Conservation (phyloP, 169 alveolate genomes). For the Plasmodium inui region DNA sequence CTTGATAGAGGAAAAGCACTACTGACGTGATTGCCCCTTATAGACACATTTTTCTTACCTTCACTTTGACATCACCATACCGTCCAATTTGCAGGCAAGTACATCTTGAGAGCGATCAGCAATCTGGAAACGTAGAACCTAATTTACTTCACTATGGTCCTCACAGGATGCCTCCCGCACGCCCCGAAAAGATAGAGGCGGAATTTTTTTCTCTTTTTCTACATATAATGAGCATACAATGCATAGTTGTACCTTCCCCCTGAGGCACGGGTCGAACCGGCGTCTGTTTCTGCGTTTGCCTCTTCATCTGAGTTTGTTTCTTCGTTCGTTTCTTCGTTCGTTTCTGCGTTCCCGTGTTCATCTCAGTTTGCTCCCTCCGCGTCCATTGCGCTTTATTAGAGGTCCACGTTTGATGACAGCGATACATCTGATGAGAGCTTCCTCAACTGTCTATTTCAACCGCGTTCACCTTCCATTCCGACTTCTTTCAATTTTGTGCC, state of each 20-base stretch:
- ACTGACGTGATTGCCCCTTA: not conserved
- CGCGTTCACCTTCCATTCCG: not conserved
- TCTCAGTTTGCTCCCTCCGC: too few relatives aligned
- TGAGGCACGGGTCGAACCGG: not conserved
- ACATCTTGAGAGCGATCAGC: slow-evolving; percentile 65
- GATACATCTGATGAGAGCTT: not conserved
- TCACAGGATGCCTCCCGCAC: not conserved
- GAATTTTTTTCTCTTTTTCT: not conserved
- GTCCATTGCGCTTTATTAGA: too few relatives aligned
- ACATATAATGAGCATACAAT: not conserved
- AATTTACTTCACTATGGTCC: not conserved
- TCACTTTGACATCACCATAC: not conserved
- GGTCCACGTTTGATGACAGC: too few relatives aligned
- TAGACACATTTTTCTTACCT: not conserved
- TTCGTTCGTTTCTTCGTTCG: too few relatives aligned
- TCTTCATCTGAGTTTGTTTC: too few relatives aligned
- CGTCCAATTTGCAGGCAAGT: slow-evolving; percentile 19
- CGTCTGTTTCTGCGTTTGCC: not conserved
- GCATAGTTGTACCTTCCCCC: not conserved
- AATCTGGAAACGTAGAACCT: slow-evolving; percentile 32
- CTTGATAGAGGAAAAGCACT: too few relatives aligned
- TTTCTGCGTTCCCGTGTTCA: too few relatives aligned
- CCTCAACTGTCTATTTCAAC: not conserved
- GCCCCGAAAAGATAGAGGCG: not conserved
- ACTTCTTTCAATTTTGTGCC: not conserved